phyloP scores from a whole-genome alignment of 2,329 filamentous ascomycete genomes.

The Ophiostoma piceae region DNA sequence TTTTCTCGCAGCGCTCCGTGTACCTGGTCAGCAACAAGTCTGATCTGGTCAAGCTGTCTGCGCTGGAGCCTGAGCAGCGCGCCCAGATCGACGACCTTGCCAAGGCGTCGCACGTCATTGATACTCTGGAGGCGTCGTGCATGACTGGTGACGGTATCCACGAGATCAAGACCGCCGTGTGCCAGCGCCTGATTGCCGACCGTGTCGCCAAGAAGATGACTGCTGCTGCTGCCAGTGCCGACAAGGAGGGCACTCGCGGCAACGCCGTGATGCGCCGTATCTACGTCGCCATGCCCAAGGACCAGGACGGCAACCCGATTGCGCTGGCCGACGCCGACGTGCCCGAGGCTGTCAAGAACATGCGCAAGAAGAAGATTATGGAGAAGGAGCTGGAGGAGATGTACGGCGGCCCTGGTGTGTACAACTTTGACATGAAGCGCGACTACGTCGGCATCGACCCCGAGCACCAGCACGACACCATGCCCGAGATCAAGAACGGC shows the following conservation, averaged over 20 bases:
- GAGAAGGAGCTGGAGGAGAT: constrained; percentile 86
- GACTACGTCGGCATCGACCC: constrained; percentile 82
- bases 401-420: constrained; percentile 92
- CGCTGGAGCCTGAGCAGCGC: constrained; percentile 74
- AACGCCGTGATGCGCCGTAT: constrained; percentile 90
- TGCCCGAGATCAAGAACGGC: constrained; percentile 89
- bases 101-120: constrained; percentile 66
- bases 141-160: constrained; percentile 92
- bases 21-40: constrained; percentile 99
- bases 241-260: constrained; percentile 71
- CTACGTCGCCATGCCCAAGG: constrained; percentile 79
- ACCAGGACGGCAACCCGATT: constrained; percentile 32
- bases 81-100: constrained; percentile 36
- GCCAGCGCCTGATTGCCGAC: constrained; percentile 86
- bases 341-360: constrained; percentile 76
- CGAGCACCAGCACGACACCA: constrained; percentile 94
- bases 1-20: constrained; percentile 96
- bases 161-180: constrained; percentile 89
- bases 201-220: constrained; percentile 94
- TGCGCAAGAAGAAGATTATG: constrained; percentile 57
- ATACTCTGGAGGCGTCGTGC: constrained; percentile 89
- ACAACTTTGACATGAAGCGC: constrained; percentile 84
- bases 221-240: constrained; percentile 73
- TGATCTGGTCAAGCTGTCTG: constrained; percentile 80
- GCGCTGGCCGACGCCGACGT: constrained; percentile 72